Conservation (phyloP, 169 alveolate species). For the Plasmodium reichenowi region DNA sequence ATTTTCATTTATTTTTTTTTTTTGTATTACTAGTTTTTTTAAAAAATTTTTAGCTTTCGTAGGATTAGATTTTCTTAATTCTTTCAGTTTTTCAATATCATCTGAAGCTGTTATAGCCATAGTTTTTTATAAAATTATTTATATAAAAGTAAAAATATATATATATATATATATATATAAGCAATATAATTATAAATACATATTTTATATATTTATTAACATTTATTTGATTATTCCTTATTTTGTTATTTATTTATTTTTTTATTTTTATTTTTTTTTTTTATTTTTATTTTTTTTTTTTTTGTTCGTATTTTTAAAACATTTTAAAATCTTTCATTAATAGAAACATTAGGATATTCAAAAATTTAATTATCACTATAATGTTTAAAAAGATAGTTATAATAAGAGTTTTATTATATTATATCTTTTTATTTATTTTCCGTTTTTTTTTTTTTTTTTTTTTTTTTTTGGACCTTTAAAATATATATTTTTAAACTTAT, state of each 20-base stretch:
- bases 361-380: no score
- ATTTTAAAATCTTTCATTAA: neutral
- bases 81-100: slow-evolving; percentile 66
- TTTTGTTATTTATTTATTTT: neutral
- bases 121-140: no score
- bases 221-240: neutral
- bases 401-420: no score
- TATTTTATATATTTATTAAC: neutral
- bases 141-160: no score
- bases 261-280: neutral
- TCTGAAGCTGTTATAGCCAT: slow-evolving; percentile 45
- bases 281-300: neutral
- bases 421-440: no score
- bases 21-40: slow-evolving; percentile 74
- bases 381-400: no score
- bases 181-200: no score
- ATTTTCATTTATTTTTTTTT: neutral
- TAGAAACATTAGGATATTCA: no score
- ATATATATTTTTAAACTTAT: no score
- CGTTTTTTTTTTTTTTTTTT: no score
- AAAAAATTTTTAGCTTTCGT: slow-evolving; percentile 80
- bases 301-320: neutral
- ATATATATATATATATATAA: no score
- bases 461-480: no score
- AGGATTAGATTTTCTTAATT: slow-evolving; percentile 80